These are phyloP conservation scores for Triticum monococcum DNA, from an alignment of 176 grass and related monocot genomes.

Conservation along the genomic window DNA sequence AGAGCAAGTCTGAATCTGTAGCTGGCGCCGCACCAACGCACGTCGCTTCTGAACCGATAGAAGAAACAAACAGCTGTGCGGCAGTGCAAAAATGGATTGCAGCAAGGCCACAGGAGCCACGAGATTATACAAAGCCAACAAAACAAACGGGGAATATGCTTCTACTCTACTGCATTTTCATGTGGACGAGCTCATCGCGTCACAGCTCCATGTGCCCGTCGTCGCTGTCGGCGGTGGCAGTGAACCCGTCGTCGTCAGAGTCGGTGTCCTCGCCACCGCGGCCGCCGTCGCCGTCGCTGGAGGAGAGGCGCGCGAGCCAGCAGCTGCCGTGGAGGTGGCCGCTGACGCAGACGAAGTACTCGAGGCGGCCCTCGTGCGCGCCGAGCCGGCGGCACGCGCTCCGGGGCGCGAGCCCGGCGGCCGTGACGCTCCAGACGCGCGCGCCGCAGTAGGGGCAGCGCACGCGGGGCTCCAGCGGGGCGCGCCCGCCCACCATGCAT, in stretches of 20 bases:
- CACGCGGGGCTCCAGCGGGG: slow-evolving; percentile 47
- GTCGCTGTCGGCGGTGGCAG: not conserved
- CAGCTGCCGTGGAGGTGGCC: slow-evolving; percentile 82
- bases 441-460: slow-evolving; percentile 81
- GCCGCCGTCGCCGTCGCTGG: slow-evolving; percentile 2
- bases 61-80: not conserved
- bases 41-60: no score
- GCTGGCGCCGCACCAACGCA: no score
- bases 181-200: not conserved
- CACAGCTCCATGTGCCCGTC: slow-evolving; percentile 13
- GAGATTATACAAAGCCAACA: not conserved
- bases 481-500: slow-evolving; percentile 44
- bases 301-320: slow-evolving; percentile 68
- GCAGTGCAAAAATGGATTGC: not conserved
- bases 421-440: slow-evolving; percentile 81
- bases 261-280: not conserved
- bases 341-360: slow-evolving; percentile 92
- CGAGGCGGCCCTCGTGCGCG: slow-evolving; percentile 40
- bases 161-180: not conserved
- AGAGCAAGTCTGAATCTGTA: no score
- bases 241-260: not conserved
- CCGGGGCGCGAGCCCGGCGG: slow-evolving; percentile 52
- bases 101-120: not conserved
- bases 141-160: not conserved
- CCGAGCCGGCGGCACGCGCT: slow-evolving; percentile 61